These are phyloP conservation scores for Penicillium sp. DNA, from an alignment of 2,329 filamentous ascomycete species.

Conservation along the genomic window DNA sequence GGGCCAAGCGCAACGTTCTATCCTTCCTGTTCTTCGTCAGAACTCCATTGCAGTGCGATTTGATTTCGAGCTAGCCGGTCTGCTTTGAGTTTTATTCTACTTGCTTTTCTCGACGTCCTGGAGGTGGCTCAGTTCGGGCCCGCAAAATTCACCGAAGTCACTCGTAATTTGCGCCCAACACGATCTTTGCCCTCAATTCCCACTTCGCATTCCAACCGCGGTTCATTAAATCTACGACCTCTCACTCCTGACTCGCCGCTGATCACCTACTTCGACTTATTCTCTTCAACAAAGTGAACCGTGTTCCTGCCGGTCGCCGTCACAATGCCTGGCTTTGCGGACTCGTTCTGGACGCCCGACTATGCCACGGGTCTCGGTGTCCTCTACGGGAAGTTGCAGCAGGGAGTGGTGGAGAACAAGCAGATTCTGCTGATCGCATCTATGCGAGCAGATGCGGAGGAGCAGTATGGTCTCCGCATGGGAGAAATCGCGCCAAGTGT, in stretches of 20 bases:
- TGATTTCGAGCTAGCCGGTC: constrained; percentile 2
- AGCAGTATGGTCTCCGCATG: constrained; percentile 77
- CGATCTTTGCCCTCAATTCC: neutral
- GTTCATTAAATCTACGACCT: neutral
- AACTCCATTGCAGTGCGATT: neutral
- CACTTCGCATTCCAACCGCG: neutral
- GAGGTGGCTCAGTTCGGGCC: constrained; percentile 1
- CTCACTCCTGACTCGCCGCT: neutral
- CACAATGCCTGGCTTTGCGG: constrained; percentile 83
- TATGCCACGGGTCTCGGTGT: constrained; percentile 95
- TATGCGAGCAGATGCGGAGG: constrained; percentile 93
- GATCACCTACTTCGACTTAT: neutral
- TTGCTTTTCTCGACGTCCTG: neutral
- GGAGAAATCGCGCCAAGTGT: constrained; percentile 77
- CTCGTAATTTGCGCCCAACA: constrained; percentile 1
- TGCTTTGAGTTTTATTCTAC: neutral
- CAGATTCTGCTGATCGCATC: constrained; percentile 89
- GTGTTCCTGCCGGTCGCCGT: constrained; percentile 4
- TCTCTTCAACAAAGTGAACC: neutral
- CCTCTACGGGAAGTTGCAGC: constrained; percentile 93
- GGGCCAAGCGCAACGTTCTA: neutral
- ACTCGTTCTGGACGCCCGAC: constrained; percentile 97
- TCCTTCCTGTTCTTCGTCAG: neutral
- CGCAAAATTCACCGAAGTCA: constrained; percentile 1
- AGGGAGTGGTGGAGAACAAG: constrained; percentile 91